Base-by-base conservation (phyloP, 306 rosid species). In the Cucurbita argyrosperma region DNA sequence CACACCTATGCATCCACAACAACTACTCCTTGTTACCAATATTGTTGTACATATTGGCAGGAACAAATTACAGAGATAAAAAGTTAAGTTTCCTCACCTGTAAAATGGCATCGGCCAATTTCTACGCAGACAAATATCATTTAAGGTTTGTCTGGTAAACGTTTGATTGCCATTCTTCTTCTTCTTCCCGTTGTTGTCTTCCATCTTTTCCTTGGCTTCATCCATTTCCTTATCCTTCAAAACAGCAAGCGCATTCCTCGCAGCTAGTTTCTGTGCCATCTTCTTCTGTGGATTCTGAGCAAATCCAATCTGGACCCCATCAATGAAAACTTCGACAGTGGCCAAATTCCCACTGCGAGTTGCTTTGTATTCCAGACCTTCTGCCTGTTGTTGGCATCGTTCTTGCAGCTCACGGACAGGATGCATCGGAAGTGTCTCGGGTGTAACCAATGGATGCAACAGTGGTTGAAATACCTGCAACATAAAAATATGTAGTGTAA, bases 381-480 rank as follows among this genome's bases (percentile, higher is more conserved):
- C 99, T 0, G 99, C 99, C 84, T 89, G 96, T 81, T 94, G 99
- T 74, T 94, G 99, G 82, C 99, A 94, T 77, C 99, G 85, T 80
- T 94, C 99, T 84, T 94, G 99, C 75, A 94, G 88, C 92, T 94
- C 99, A 14, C 99, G 97, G 79, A 94, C 99, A 2, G 99, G 99
- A 82, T 94, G 99, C 99, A 94, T 91, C 26, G 99, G 99, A 63
- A 94, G 87, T 55, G 99, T 94, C 91, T 91, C 99, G 2, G 99
- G 99, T 26, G 99, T 94, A 77, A 94, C 99, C 92, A 94, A 91
- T 51, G 99, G 99, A 46, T 94, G 90, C 88, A 94, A 78, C 46
- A 94, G 88, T 73, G 99, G 99, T 84, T 94, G 89, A 78, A 91
- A 94, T 72, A 83, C 99, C 99, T 94, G 74, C 11, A 42, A 67